Percentiles rank a stretch among this genome's conserved stretches.
phyloP scores from a whole-genome alignment of 2,329 filamentous ascomycete species.

The Daldinia sp. region DNA sequence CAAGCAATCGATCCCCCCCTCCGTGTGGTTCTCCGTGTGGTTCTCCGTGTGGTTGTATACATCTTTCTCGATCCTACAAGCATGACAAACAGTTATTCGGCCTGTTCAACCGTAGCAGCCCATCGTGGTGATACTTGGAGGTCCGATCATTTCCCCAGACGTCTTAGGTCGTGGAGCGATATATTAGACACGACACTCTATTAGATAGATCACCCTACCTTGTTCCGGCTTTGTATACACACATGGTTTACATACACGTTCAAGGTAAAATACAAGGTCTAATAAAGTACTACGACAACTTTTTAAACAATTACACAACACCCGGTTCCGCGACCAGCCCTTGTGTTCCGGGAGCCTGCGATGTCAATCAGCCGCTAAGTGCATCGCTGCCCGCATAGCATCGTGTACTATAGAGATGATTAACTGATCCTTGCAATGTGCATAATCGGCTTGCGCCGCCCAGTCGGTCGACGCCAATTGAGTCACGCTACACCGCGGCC shows the following conservation, averaged over 20 bases:
- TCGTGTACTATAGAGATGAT: constrained; percentile 13
- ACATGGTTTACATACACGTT: constrained; percentile 8
- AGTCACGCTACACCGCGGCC: constrained; percentile 19
- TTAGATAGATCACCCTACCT: constrained; percentile 26
- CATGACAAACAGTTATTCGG: constrained; percentile 18
- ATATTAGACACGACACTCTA: constrained; percentile 27
- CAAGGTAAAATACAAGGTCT: background rate
- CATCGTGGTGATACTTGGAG: constrained; percentile 23
- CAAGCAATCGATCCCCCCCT: constrained; percentile 24
- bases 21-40: constrained; percentile 31
- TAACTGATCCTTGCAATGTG: constrained; percentile 7
- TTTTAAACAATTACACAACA: constrained; percentile 16
- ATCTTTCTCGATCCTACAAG: background rate
- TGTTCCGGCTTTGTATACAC: constrained; percentile 12
- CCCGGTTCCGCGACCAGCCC: constrained; percentile 21
- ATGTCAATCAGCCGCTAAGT: constrained; percentile 33
- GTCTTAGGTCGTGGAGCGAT: constrained; percentile 29
- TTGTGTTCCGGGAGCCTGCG: constrained; percentile 11
- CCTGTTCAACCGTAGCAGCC: constrained; percentile 19
- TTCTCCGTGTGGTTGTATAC: constrained; percentile 32
- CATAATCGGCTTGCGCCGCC: constrained; percentile 30
- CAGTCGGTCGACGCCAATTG: constrained; percentile 29
- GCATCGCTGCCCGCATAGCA: constrained; percentile 19
- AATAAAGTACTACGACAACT: no score
- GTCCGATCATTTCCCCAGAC: constrained; percentile 32